Conservation (phyloP, 2,329 filamentous ascomycete species). For the Fusarium kyushuense region DNA sequence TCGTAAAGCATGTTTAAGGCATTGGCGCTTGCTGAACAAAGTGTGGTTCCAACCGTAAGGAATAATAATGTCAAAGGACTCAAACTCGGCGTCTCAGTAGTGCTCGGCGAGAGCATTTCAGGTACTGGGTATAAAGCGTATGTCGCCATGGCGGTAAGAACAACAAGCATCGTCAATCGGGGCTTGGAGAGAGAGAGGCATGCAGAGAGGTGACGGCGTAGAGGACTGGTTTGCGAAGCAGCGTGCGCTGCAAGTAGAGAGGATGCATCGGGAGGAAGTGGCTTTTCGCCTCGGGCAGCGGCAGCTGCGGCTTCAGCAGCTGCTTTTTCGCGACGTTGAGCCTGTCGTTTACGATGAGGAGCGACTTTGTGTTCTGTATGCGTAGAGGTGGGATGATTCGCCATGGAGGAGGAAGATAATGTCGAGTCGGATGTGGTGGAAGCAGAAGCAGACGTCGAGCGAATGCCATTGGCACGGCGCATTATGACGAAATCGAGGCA, state of each 20-base stretch:
- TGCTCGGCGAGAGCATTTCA: conserved; percentile 79
- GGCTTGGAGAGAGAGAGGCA: conserved; percentile 96
- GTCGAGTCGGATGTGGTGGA: conserved; percentile 33
- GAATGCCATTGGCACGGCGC: conserved; percentile 47
- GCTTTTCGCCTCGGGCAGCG: conserved; percentile 37
- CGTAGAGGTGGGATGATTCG: conserved; percentile 36
- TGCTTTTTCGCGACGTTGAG: conserved; percentile 45
- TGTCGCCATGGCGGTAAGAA: conserved; percentile 88
- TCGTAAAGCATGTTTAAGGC: conserved; percentile 98
- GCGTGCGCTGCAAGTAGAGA: conserved; percentile 66
- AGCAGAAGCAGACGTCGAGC: conserved; percentile 44
- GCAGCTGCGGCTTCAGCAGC: conserved; percentile 39
- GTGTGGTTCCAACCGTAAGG: conserved; percentile 87
- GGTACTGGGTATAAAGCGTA: conserved; percentile 96
- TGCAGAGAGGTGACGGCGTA: conserved; percentile 77
- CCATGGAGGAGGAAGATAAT: conserved; percentile 32
- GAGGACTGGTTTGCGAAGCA: conserved; percentile 63
- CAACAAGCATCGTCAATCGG: conserved; percentile 89
- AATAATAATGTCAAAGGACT: conserved; percentile 93
- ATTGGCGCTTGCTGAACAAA: conserved; percentile 93
- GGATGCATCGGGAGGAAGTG: conserved; percentile 64
- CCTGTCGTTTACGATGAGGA: conserved; percentile 54
- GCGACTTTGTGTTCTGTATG: conserved; percentile 44
- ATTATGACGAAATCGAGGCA: conserved; percentile 54
- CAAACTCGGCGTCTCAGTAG: conserved; percentile 78